Base-by-base conservation (phyloP, 176 grass and related monocot species). In the Rhipidocladum racemiflorum region DNA sequence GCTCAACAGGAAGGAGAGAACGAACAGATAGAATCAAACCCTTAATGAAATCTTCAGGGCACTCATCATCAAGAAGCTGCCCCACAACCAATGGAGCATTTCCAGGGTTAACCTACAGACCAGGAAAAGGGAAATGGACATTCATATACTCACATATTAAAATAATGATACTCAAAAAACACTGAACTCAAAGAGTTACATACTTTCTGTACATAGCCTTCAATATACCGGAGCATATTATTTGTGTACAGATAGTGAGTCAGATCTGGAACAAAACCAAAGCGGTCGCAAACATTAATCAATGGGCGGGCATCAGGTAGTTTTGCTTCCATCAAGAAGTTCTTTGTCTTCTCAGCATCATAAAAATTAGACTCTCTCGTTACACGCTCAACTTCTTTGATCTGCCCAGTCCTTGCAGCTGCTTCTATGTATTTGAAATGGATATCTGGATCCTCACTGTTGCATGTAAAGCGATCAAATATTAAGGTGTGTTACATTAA, bases 191-290 rank as follows among this genome's bases (percentile, higher is more conserved):
- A 72, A 83, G 16, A 74, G 12, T 55, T 27, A 21, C 50, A 38
- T 95, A 98, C 95, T 44, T 98, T 98, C 40, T 98, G 92, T n/a
- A 98, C 95, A 91, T 98, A 98, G 34, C 90, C 95, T 86, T 97
- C 95, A 35, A 98, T 98, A 71, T 95, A 98, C 5, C 95, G 89
- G 74, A 98, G 92, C 95, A 98, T 95, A 64, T 95, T 98, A 79
- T 70, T 98, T 13, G 92, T 91, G 55, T 98, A 98, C 21, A 98
- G 75, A 86, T 98, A 98, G 72, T 93, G 95, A 70, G 95, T 98
- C 35, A 98, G 83, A 85, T 95, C 92, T 59, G 95, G 95, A 54
- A 98, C 95, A 83, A 98, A 98, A 42, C 95, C 90, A 84, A 95
- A 98, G n/a, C 95, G 95, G 46, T 95, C 90, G 24, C 95, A 98